phyloP scores from a whole-genome alignment of 768 basidiomycete genomes.

The Boletellus ananas region DNA sequence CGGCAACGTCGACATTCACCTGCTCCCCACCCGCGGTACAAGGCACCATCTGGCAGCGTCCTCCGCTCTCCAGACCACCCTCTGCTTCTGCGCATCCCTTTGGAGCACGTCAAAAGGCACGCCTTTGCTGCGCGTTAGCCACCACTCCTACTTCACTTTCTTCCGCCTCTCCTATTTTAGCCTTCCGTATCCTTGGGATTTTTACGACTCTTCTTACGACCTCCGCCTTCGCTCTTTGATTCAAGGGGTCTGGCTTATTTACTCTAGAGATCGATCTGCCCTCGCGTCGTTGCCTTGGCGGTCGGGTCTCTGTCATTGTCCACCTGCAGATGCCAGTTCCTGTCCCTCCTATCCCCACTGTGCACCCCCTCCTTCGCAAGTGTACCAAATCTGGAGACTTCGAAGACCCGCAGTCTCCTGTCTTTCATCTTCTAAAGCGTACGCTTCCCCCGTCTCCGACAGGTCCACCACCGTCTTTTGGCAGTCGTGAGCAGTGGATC shows the following conservation, averaged over 20 bases:
- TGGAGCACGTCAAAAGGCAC: constrained; percentile 68
- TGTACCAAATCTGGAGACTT: constrained; percentile 41
- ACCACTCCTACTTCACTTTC: constrained; percentile 43
- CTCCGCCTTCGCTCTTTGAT: constrained; percentile 35
- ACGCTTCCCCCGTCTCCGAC: constrained; percentile 58
- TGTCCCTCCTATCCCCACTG: constrained; percentile 57
- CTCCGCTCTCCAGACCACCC: constrained; percentile 19
- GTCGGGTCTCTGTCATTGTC: constrained; percentile 37
- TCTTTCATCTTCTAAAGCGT: constrained; percentile 52
- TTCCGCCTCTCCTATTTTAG: constrained; percentile 29
- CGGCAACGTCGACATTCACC: constrained; percentile 16
- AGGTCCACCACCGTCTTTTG: constrained; percentile 61
- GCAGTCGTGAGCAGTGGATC: constrained; percentile 71
- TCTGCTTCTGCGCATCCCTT: constrained; percentile 26
- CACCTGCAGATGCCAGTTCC: constrained; percentile 83
- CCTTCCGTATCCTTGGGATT: constrained; percentile 20
- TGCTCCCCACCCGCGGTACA: constrained; percentile 10
- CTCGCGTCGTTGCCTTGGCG: constrained; percentile 44
- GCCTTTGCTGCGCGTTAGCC: constrained; percentile 93
- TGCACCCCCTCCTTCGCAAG: constrained; percentile 69
- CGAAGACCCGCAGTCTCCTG: constrained; percentile 35
- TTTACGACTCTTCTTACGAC: constrained; percentile 77
- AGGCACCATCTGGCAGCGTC: constrained; percentile 15
- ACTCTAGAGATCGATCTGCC: constrained; percentile 43
- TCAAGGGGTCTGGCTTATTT: constrained; percentile 36